Conservation (phyloP, 176 grass and related monocot species). For the Ampelocalamus luodianensis region DNA sequence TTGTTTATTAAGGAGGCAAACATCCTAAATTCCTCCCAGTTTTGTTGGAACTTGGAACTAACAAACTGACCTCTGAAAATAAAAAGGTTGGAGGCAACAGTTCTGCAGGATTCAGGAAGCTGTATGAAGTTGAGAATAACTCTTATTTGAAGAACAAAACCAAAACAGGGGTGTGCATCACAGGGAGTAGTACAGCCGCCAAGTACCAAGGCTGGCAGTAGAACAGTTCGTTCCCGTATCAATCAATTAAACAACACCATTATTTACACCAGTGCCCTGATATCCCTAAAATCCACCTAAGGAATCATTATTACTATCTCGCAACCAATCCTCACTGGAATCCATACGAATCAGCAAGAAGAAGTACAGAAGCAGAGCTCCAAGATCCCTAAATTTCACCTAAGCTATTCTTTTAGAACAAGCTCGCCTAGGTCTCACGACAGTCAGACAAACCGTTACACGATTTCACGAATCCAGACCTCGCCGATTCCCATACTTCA, state of each 20-base stretch:
- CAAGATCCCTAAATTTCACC: not conserved
- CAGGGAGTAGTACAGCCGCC: no score
- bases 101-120: not conserved
- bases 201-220: no score
- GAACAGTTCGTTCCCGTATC: no score
- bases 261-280: no score
- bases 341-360: not conserved
- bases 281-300: no score
- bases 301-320: not conserved
- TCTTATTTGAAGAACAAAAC: not conserved
- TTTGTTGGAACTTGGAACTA: not conserved
- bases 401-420: not conserved
- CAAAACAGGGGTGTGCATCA: not conserved
- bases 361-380: not conserved
- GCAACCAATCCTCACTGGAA: not conserved
- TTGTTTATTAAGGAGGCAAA: not conserved
- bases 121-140: not conserved
- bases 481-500: not conserved
- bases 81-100: not conserved
- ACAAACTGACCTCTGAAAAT: not conserved
- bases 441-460: not conserved
- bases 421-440: not conserved
- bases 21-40: not conserved
- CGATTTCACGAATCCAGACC: not conserved
- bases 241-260: no score